A percentile compares a stretch with the other conserved stretches of the same genome.
These are phyloP conservation scores for Extremus antarcticus DNA, from an alignment of 495 filamentous ascomycete genomes.

Conservation along the genomic window DNA sequence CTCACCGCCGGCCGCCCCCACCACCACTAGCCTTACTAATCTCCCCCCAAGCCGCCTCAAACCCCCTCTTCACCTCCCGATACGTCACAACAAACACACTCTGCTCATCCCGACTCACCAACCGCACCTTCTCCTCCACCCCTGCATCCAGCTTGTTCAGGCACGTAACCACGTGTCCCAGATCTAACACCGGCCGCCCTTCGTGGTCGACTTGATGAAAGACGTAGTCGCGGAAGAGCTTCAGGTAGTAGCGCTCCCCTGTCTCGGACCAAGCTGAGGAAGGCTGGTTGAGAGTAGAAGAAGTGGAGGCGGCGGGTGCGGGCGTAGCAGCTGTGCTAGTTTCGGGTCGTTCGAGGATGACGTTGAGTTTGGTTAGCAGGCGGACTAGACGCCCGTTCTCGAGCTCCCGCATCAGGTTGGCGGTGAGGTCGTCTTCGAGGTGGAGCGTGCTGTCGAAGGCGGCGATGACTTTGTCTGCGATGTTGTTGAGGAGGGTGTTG, in stretches of 20 bases:
- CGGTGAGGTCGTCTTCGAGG: constrained; percentile 59
- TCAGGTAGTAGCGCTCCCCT: constrained; percentile 79
- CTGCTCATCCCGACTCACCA: constrained; percentile 83
- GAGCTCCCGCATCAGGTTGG: constrained; percentile 63
- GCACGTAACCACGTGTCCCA: constrained; percentile 72
- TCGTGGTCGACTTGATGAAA: constrained; percentile 87
- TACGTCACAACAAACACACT: constrained; percentile 77
- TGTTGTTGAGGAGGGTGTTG: constrained; percentile 63
- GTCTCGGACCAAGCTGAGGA: constrained; percentile 62
- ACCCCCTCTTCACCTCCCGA: constrained; percentile 69
- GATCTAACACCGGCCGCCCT: constrained; percentile 66
- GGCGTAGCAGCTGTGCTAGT: constrained; percentile 6
- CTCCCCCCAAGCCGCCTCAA: constrained; percentile 71
- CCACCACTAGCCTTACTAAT: constrained; percentile 44
- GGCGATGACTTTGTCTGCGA: constrained; percentile 59
- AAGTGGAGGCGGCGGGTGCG: neutral
- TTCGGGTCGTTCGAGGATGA: constrained; percentile 84
- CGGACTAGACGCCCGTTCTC: constrained; percentile 85
- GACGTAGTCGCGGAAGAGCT: constrained; percentile 91
- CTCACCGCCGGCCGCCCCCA: neutral
- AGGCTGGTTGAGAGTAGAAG: constrained; percentile 5
- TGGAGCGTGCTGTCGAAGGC: constrained; percentile 66
- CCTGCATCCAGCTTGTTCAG: constrained; percentile 91
- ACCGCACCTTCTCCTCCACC: constrained; percentile 67
- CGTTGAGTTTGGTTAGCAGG: constrained; percentile 69